phyloP scores from a whole-genome alignment of 176 grass and related monocot species.

The Musa troglodytarum region DNA sequence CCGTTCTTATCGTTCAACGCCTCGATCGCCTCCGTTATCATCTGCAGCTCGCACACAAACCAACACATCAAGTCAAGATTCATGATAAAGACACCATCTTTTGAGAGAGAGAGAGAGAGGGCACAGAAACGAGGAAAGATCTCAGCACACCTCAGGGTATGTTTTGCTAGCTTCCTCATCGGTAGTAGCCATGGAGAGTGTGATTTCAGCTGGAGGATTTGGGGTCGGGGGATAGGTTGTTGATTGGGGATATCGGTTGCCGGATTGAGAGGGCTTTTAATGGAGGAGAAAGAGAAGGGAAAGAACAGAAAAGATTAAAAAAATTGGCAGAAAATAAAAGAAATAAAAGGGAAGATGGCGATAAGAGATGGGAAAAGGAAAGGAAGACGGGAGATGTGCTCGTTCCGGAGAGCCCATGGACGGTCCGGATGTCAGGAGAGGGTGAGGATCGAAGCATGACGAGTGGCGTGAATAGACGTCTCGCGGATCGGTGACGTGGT shows the following conservation, averaged over 20 bases:
- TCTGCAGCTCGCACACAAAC: conserved; percentile 1
- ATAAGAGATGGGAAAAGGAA: conserved; percentile 1
- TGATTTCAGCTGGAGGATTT: no score
- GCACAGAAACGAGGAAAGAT: not conserved
- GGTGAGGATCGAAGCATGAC: conserved; percentile 29
- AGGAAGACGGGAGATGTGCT: not conserved
- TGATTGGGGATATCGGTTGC: no score
- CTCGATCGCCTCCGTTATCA: conserved; percentile 22
- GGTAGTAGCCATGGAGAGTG: not conserved
- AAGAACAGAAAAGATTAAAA: conserved; percentile 6
- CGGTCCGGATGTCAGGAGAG: conserved; percentile 12
- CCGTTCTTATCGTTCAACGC: conserved; percentile 11
- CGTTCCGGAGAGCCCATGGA: not conserved
- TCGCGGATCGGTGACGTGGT: not conserved
- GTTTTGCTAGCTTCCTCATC: not conserved
- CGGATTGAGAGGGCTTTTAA: not conserved
- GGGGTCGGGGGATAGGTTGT: no score
- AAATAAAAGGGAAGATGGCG: conserved; percentile 4
- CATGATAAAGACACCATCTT: no score
- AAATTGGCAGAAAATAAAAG: not conserved
- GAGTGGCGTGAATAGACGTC: not conserved
- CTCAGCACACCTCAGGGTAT: not conserved
- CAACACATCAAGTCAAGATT: not conserved
- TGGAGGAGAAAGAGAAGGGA: not conserved
- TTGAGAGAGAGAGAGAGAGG: no score